Evolutionary conservation across 495 filamentous ascomycete species (phyloP).

Genomic region (Talaromyces wortmannii): DNA sequence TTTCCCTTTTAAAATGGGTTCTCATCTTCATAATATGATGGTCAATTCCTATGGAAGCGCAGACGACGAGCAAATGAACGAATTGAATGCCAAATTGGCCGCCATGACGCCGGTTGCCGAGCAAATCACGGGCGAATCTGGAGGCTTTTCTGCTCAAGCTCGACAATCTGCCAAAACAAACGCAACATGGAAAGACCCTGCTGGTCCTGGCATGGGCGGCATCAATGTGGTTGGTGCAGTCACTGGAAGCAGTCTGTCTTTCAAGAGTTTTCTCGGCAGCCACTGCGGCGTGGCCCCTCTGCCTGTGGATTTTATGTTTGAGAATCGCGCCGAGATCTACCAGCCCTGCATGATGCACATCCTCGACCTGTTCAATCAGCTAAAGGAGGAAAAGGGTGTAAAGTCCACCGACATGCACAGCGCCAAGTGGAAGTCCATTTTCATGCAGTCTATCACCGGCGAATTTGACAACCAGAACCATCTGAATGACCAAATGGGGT

Average conservation of each 20-base stretch:
- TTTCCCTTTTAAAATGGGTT: slow-evolving; percentile 29
- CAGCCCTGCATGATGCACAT: slow-evolving; percentile 36
- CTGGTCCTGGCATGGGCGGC: slow-evolving; percentile 17
- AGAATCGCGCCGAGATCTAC: slow-evolving; percentile 26
- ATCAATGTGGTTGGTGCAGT: slow-evolving; percentile 26
- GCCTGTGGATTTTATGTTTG: slow-evolving; percentile 30
- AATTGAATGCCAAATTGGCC: slow-evolving; percentile 15
- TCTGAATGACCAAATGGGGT: slow-evolving; percentile 28
- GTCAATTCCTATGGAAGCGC: slow-evolving; percentile 14
- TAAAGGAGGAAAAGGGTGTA: slow-evolving; percentile 8
- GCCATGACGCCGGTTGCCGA: slow-evolving; percentile 25
- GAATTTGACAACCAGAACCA: slow-evolving; percentile 26
- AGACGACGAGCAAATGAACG: background rate
- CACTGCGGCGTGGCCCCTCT: slow-evolving; percentile 33
- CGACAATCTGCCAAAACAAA: slow-evolving; percentile 5
- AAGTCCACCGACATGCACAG: slow-evolving; percentile 5
- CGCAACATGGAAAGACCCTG: slow-evolving; percentile 5
- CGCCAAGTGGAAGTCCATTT: slow-evolving; percentile 27
- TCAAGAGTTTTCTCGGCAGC: slow-evolving; percentile 30
- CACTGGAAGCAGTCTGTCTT: slow-evolving; percentile 29
- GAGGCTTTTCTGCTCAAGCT: slow-evolving; percentile 14
- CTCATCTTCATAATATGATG: slow-evolving; percentile 22
- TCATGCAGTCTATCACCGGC: slow-evolving; percentile 31
- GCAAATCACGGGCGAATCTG: slow-evolving; percentile 25
- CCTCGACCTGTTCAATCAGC: slow-evolving; percentile 27